These are phyloP conservation scores for Penicillium ochrochloron DNA, from an alignment of 495 filamentous ascomycete species.

Conservation along the genomic window DNA sequence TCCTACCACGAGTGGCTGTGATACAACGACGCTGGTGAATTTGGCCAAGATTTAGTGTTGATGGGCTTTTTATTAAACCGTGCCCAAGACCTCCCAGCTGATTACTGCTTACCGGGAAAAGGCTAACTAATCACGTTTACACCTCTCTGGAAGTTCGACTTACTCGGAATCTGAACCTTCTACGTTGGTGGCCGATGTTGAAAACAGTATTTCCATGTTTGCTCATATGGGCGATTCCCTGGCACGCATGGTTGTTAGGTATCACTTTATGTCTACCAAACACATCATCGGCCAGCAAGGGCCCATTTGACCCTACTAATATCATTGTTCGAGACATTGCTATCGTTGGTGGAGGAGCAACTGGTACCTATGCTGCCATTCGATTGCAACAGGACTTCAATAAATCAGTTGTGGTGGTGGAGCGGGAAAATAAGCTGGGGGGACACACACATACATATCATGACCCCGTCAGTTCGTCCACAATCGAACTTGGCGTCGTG, in stretches of 20 bases:
- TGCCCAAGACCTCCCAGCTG: not conserved
- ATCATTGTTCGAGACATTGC: not conserved
- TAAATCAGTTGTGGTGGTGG: not conserved
- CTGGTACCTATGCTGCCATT: not conserved
- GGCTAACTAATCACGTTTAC: not conserved
- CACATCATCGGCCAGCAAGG: not conserved
- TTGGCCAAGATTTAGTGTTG: not conserved
- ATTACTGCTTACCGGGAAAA: not conserved
- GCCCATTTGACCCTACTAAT: not conserved
- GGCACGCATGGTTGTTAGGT: not conserved
- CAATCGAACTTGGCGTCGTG: slow-evolving; percentile 2
- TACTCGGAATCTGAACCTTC: not conserved
- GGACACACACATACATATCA: slow-evolving; percentile 2
- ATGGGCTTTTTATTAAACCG: not conserved
- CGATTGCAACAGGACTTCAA: slow-evolving; percentile 6
- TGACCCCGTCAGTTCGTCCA: not conserved
- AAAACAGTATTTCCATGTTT: not conserved
- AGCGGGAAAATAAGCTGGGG: not conserved
- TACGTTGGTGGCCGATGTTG: not conserved
- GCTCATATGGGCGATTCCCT: not conserved
- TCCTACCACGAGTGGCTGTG: not conserved
- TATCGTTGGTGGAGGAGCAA: slow-evolving; percentile 1
- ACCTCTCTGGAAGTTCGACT: not conserved
- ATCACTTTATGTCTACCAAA: not conserved
- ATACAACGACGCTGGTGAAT: not conserved